phyloP scores from a whole-genome alignment of 108 stramenopile species.

The Skeletonema costatum region DNA sequence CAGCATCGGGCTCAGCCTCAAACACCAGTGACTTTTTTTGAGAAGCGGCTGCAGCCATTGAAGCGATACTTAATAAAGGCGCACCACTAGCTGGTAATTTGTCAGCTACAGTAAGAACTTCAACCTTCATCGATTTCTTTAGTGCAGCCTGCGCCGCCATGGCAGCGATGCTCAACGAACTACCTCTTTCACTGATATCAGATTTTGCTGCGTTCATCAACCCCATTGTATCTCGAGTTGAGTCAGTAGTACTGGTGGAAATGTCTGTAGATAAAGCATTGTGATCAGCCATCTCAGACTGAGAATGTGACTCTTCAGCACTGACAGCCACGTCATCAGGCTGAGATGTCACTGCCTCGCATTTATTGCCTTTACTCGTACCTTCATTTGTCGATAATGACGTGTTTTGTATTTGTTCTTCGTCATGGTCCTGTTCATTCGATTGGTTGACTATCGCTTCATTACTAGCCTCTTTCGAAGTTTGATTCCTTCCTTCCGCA shows the following conservation, averaged over 20 bases:
- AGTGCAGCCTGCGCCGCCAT: not conserved
- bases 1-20: not conserved
- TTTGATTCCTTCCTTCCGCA: slow-evolving; percentile 9
- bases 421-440: not conserved
- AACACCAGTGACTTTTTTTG: not conserved
- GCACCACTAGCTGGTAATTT: too few species aligned
- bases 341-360: not conserved
- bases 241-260: not conserved
- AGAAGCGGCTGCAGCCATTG: not conserved
- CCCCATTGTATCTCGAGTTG: not conserved
- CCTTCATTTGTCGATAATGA: not conserved
- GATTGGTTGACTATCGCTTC: not conserved
- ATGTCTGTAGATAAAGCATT: not conserved
- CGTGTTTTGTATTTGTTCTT: not conserved
- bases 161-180: not conserved
- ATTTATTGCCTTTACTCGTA: not conserved
- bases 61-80: not conserved
- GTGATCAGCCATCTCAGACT: not conserved
- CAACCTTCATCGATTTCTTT: not conserved
- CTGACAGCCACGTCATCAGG: not conserved
- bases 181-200: slow-evolving; percentile 6
- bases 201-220: slow-evolving; percentile 4
- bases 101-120: not conserved
- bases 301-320: not conserved
- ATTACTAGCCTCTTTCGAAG: not conserved